phyloP scores from a whole-genome alignment of 495 filamentous ascomycete species.

The Trichoderma orchidacearum region DNA sequence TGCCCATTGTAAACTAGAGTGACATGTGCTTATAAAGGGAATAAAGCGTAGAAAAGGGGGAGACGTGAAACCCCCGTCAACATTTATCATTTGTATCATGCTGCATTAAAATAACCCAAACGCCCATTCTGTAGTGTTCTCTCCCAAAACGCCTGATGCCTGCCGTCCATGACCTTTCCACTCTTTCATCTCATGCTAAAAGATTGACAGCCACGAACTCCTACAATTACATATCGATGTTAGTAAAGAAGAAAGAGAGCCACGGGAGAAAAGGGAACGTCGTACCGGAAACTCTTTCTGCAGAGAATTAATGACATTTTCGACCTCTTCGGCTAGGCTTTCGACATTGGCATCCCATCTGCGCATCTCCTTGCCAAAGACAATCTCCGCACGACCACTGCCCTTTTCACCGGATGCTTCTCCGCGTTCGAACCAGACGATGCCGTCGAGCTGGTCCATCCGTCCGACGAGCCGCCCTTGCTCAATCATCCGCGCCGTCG shows the following conservation, averaged over 20 bases:
- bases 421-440: conserved; percentile 70
- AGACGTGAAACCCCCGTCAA: no score
- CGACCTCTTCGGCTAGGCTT: conserved; percentile 73
- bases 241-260: background rate
- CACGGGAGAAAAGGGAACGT: background rate
- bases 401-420: conserved; percentile 53
- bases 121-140: background rate
- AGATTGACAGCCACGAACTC: conserved; percentile 37
- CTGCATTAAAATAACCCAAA: no score
- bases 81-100: no score
- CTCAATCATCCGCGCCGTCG: conserved; percentile 90
- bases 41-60: no score
- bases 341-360: conserved; percentile 86
- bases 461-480: conserved; percentile 72
- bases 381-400: conserved; percentile 40
- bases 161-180: background rate
- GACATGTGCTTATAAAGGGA: no score
- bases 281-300: conserved; percentile 55
- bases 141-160: background rate
- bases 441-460: conserved; percentile 86
- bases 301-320: conserved; percentile 65
- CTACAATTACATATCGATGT: conserved; percentile 10
- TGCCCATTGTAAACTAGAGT: no score
- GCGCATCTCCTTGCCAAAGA: conserved; percentile 54
- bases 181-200: conserved; percentile 6